Evolutionary conservation across 805 yeast species (phyloP), one percentile per base, ranked within the genome.

Genomic region (Priceomyces fermenticarens): DNA sequence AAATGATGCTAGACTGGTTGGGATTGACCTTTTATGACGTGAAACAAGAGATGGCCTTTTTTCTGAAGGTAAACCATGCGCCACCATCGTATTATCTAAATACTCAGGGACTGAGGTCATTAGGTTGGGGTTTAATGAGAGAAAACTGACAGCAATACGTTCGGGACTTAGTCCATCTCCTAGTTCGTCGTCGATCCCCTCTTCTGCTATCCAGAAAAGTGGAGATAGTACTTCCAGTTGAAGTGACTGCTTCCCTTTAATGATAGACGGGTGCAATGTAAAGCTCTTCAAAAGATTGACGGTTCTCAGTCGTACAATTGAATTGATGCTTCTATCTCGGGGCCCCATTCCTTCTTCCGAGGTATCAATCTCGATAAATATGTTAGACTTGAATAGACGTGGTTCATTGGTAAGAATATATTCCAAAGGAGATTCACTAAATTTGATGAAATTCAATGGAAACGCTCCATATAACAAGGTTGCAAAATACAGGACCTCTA

Each of bases 391-490:
- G 3, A 59, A 13, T 4, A 49, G 13, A 13, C 37, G 41, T 1
- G 63, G 54, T 1, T 50, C 45, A 23, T 45, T 26, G 5, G 44
- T 33, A 3, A 14, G 16, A 17, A 57, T 38, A 37, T 65, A 78
- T 30, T 54, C 53, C 3, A 54, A 43, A 4, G 85, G 80, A 32
- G 60, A 55, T 14, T 66, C 60, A 13, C 71, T 46, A 49, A 76
- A 80, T 5, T 54, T 47, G 16, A 70, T 49, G 4, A 80, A 58
- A 45, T 75, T 75, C 15, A 68, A 53, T 0, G 87, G 86, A 44
- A 70, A 81, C 10, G 81, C 53, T 0, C 83, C 86, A 47, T 82
- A 82, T 1, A 81, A 52, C 17, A 78, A 57, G 1, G 78, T 70
- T 39, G 69, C 70, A n/a, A 78, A 52, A 33, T 70, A 60, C 36